Base-by-base conservation (phyloP, 768 basidiomycete species). In the Clathrus columnatus region DNA sequence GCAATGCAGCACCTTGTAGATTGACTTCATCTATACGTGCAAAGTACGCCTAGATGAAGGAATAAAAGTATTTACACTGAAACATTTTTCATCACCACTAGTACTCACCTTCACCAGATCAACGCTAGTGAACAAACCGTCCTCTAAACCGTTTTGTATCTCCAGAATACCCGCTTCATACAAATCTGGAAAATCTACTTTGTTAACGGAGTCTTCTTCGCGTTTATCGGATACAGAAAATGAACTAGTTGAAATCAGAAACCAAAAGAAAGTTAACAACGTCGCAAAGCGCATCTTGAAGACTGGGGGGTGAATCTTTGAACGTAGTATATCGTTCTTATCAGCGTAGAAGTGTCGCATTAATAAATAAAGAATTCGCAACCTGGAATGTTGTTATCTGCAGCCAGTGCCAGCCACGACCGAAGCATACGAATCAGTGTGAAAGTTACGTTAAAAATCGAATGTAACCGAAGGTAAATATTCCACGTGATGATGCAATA, bases 21-120 rank as follows among this genome's bases (percentile, higher is more conserved):
- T 85, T 85, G n/a, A 86, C 84, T 62, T 85, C 79, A 4, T 83
- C 79, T 23, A 85, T 84, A 1, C 84, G 74, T 10, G 78, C 76
- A 59, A 85, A 71, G 63, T 85, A 85, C 2, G 82, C 81, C 83
- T 85, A 41, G 7, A 3, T 18, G 2, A 14, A 41, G 4, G 10
- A 7, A 16, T 41, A 3, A 11, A 10, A 41, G 2, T 36, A 4
- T 36, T 2, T 11, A 36, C n/a, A n/a, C n/a, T 53, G 20, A 47
- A 18, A 21, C 20, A 8, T 50, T 26, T 4, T 4, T 20, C 14
- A 26, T 27, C 17, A 14, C 20, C n/a, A 30, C 23, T 10, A 3
- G 8, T 24, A 14, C 24, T 32, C 52, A 80, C 83, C 69, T 81
- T 80, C 26, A 84, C 78, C 4, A 84, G 73, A 62, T 84, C 81